phyloP scores from a whole-genome alignment of 352 stramenopile genomes.

The Globisporangium sylvaticum region DNA sequence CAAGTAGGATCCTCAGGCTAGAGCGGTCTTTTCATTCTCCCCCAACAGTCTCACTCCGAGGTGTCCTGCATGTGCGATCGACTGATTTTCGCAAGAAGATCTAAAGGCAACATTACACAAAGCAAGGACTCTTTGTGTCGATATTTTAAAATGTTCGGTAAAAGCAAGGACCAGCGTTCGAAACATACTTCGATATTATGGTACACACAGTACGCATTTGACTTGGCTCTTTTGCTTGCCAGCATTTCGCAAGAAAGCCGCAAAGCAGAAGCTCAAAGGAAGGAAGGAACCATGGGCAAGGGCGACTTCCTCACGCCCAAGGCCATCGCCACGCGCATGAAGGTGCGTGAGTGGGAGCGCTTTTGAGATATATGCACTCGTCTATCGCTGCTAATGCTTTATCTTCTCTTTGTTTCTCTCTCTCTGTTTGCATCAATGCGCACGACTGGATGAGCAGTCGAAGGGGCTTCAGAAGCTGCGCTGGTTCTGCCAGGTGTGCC shows the following conservation, averaged over 20 bases:
- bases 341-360: slow-evolving; percentile 30
- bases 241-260: not conserved
- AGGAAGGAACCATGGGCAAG: slow-evolving; percentile 61
- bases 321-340: slow-evolving; percentile 85
- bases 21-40: no score
- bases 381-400: not conserved
- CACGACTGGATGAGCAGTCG: slow-evolving; percentile 34
- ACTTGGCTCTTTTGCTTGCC: not conserved
- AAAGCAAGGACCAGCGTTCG: not conserved
- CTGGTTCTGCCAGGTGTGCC: slow-evolving; percentile 99
- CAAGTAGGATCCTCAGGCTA: no score
- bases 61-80: no score
- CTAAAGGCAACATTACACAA: no score
- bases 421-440: not conserved
- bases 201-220: not conserved
- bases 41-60: no score
- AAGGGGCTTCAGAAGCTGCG: slow-evolving; percentile 98
- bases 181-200: not conserved
- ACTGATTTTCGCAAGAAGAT: no score
- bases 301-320: slow-evolving; percentile 84
- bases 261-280: not conserved
- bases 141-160: not conserved
- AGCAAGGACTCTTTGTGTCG: not conserved
- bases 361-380: not conserved
- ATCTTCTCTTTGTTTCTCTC: not conserved